phyloP scores from a whole-genome alignment of 1,284 basidiomycete species.

The Moesziomyces sp. region DNA sequence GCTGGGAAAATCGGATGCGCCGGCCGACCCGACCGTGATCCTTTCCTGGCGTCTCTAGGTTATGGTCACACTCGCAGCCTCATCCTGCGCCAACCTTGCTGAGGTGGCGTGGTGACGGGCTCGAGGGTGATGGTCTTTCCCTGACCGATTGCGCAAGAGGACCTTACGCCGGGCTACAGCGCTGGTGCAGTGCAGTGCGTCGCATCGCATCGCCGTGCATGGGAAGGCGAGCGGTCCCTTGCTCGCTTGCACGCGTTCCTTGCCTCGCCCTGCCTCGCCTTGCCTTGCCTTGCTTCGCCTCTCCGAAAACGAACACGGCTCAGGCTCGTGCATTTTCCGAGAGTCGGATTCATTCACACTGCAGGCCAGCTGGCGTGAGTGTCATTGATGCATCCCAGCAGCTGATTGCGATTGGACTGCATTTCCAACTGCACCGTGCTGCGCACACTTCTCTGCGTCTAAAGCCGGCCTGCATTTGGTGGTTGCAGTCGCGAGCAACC shows the following conservation, averaged over 20 bases:
- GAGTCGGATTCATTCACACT: no score
- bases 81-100: no score
- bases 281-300: no score
- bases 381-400: neutral
- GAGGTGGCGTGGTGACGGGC: no score
- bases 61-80: no score
- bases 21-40: no score
- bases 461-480: neutral
- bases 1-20: no score
- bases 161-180: conserved; percentile 21
- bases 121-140: neutral
- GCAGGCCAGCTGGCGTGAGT: neutral
- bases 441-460: neutral
- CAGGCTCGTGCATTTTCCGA: no score
- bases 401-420: no score
- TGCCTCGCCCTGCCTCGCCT: neutral
- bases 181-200: conserved; percentile 14
- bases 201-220: conserved; percentile 7
- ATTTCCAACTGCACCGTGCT: neutral
- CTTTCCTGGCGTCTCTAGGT: no score
- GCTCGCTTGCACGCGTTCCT: neutral
- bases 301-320: no score
- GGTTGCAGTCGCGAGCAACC: neutral
- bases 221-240: neutral
- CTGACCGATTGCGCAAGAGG: neutral